A percentile compares a stretch with the other conserved stretches of the same genome.
These are phyloP conservation scores for Jamesozyma spencerorum DNA, from an alignment of 805 yeast genomes.

Conservation along the genomic window DNA sequence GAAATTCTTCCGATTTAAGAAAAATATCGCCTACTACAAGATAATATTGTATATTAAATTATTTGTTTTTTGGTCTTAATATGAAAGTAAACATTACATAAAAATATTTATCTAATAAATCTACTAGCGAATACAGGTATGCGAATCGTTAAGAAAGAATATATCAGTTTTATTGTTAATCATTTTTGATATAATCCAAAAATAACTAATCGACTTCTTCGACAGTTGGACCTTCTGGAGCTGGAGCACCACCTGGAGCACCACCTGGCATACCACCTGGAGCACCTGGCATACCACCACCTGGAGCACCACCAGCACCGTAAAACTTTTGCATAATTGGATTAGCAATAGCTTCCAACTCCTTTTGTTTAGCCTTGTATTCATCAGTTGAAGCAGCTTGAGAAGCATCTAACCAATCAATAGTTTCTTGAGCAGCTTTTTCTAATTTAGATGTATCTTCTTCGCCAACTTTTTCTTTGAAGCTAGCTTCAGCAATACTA, in stretches of 20 bases:
- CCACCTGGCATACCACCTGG: constrained; percentile 32
- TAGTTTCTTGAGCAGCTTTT: constrained; percentile 77
- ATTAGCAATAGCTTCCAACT: constrained; percentile 88
- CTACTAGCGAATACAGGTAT: neutral
- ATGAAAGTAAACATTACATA: neutral
- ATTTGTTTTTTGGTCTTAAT: neutral
- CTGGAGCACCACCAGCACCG: constrained; percentile 80
- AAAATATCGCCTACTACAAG: neutral
- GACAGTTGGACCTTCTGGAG: constrained; percentile 58
- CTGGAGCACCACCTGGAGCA: constrained; percentile 38
- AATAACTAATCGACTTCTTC: constrained; percentile 59
- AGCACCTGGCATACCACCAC: constrained; percentile 48
- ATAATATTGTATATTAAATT: too few relatives aligned
- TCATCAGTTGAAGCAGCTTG: constrained; percentile 90
- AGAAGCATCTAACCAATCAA: constrained; percentile 87
- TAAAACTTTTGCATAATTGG: constrained; percentile 96
- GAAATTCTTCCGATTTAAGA: neutral
- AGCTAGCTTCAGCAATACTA: constrained; percentile 61
- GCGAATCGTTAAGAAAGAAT: neutral
- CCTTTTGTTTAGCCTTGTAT: constrained; percentile 87
- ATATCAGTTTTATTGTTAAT: neutral
- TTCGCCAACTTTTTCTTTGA: constrained; percentile 71
- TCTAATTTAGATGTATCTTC: constrained; percentile 59
- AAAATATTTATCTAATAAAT: neutral
- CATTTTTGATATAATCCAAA: too few relatives aligned